A percentile compares a stretch with the other conserved stretches of the same genome.
Evolutionary conservation across 2,329 filamentous ascomycete genomes (phyloP).

Genomic region (Venturia pyrina): DNA sequence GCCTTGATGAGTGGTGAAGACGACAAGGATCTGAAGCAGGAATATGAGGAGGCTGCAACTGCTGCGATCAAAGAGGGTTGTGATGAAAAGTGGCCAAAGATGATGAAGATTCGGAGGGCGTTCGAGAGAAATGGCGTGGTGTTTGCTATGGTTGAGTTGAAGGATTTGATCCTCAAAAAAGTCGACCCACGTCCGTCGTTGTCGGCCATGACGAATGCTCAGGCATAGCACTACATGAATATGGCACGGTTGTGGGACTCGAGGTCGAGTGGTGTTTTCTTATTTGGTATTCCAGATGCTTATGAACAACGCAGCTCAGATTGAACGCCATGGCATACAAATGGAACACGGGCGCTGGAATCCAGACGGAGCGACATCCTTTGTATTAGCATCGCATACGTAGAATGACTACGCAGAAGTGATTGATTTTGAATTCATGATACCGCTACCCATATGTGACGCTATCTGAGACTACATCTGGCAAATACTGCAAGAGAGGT

Average conservation of each 20-base stretch:
- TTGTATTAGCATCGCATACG: neutral
- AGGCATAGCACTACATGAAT: no score
- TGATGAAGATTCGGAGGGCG: conserved; percentile 23
- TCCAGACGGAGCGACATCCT: neutral
- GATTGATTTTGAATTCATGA: neutral
- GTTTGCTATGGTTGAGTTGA: neutral
- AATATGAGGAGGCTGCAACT: conserved; percentile 21
- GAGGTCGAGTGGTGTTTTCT: no score
- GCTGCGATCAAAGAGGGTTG: conserved; percentile 20
- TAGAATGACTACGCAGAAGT: neutral
- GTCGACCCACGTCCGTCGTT: no score
- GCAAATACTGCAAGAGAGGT: neutral
- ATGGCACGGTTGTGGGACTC: no score
- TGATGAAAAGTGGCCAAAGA: conserved; percentile 16
- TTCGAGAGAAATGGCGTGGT: conserved; percentile 8
- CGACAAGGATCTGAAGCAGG: conserved; percentile 17
- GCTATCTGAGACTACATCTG: neutral
- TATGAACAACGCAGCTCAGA: no score
- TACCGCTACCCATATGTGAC: neutral
- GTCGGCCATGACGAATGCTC: no score
- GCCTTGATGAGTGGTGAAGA: conserved; percentile 19
- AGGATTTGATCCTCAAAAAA: no score
- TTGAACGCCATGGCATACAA: neutral
- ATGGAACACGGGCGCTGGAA: neutral
- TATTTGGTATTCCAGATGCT: no score